Conservation (phyloP, 2,329 filamentous ascomycete genomes). For the Colletotrichum sp. region DNA sequence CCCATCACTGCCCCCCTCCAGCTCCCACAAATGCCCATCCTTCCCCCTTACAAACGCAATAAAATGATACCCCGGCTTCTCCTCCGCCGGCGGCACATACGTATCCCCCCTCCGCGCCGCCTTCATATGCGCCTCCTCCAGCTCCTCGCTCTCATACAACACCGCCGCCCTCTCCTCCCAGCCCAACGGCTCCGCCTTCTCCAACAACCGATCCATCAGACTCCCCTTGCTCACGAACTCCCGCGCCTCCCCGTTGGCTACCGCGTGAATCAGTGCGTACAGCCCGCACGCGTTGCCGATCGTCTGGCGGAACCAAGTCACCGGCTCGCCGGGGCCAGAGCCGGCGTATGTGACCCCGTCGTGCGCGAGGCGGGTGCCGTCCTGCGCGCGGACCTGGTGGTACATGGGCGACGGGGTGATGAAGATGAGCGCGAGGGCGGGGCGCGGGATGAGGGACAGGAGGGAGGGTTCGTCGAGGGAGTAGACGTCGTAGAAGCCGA, state of each 20-base stretch:
- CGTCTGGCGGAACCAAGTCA: slow-evolving; percentile 86
- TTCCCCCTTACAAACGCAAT: slow-evolving; percentile 78
- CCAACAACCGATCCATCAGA: slow-evolving; percentile 62
- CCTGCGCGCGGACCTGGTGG: slow-evolving; percentile 42
- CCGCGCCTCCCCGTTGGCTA: slow-evolving; percentile 70
- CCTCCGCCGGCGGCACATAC: slow-evolving; percentile 63
- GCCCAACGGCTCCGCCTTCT: slow-evolving; percentile 65
- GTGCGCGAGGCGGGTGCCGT: slow-evolving; percentile 14
- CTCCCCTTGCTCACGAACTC: slow-evolving; percentile 58
- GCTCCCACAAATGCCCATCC: too few species aligned
- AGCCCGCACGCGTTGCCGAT: slow-evolving; percentile 84
- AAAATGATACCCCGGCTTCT: slow-evolving; percentile 74
- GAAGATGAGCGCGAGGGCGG: slow-evolving; percentile 77
- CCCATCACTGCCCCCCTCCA: too few species aligned
- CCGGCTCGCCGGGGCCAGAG: slow-evolving; percentile 57
- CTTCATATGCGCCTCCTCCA: slow-evolving; percentile 76
- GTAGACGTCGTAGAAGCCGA: slow-evolving; percentile 84
- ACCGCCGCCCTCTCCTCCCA: slow-evolving; percentile 68
- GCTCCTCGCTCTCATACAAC: slow-evolving; percentile 71
- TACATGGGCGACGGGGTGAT: slow-evolving; percentile 70
- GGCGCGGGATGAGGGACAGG: slow-evolving; percentile 78
- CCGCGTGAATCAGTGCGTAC: slow-evolving; percentile 76
- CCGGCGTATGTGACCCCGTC: slow-evolving; percentile 33
- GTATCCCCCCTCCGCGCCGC: slow-evolving; percentile 75
- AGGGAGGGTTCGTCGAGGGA: slow-evolving; percentile 78